Percentiles rank a stretch among this genome's conserved stretches.
Evolutionary conservation across 148 eudicot genomes (phyloP).

Genomic region (Rhododendron griersonianum): DNA sequence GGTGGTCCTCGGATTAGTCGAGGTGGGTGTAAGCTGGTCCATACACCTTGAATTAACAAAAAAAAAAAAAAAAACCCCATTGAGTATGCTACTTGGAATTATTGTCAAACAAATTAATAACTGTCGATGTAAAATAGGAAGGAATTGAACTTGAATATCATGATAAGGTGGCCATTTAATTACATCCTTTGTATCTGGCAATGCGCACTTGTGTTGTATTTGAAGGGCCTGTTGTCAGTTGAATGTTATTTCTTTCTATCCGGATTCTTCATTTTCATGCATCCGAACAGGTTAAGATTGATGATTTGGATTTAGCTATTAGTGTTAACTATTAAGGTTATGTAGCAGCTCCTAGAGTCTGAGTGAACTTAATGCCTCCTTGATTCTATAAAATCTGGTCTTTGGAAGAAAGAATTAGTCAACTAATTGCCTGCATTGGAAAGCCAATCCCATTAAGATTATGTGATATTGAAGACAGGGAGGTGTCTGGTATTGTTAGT

Average conservation of each 20-base stretch:
- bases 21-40: not conserved
- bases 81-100: not conserved
- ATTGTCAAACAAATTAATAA: not conserved
- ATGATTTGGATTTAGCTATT: not conserved
- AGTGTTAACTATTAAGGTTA: not conserved
- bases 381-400: not conserved
- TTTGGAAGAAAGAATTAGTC: not conserved
- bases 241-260: not conserved
- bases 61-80: not conserved
- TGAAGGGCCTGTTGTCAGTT: not conserved
- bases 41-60: not conserved
- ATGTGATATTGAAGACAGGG: not conserved
- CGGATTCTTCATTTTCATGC: not conserved
- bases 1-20: too few species aligned
- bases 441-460: not conserved
- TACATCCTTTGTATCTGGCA: not conserved
- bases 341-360: not conserved
- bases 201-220: not conserved
- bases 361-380: not conserved
- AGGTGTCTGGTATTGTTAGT: not conserved
- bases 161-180: not conserved
- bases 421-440: not conserved
- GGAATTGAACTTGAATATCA: slow-evolving; percentile 2
- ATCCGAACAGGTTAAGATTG: not conserved
- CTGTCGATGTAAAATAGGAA: not conserved